Evolutionary conservation across 352 stramenopile species (phyloP), one percentile per base, ranked within the genome.

Genomic region (Blastocystis sp.): DNA sequence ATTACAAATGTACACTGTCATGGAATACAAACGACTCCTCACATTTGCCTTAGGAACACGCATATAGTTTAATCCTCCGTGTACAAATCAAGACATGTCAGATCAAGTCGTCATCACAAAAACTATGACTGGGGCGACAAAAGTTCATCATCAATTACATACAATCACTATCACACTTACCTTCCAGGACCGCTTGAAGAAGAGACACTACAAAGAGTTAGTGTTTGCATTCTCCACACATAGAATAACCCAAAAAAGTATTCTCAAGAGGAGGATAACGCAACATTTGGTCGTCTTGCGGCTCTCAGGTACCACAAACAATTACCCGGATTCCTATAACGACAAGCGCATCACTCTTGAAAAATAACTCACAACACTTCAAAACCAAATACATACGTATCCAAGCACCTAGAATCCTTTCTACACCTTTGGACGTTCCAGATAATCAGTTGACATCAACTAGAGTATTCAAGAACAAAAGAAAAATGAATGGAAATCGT

Each of bases 71-170:
- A 63, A 61, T 80, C 67, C 67, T 56, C 46, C 67, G 51, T 46
- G 9, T 43, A 61, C 24, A 52, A 49, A 32, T 39, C 67, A 78
- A 42, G 54, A 61, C 49, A 61, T 24, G 3, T 66, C 71, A 51
- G 32, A 65, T 29, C 14, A 27, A 19, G 27, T 42, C 51, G 42
- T 83, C 71, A 83, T 83, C 71, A 83, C 51, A 65, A 51, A 52
- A 29, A 83, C 29, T 83, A 83, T 83, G 71, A 65, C 71, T 83
- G 71, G 71, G 71, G 71, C 71, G 71, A 59, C 71, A 83, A 67
- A 11, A 9, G 24, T 6, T 83, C 71, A 83, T 83, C 71, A 83
- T 37, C 6, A 65, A 42, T n/a, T 3, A 83, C 6, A n/a, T n/a
- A 83, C 49, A 57, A 27, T 12, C 21, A 29, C 7, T 54, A 83